These are phyloP conservation scores for Ascochyta rabiei DNA, from an alignment of 2,329 filamentous ascomycete species.

Conservation along the genomic window DNA sequence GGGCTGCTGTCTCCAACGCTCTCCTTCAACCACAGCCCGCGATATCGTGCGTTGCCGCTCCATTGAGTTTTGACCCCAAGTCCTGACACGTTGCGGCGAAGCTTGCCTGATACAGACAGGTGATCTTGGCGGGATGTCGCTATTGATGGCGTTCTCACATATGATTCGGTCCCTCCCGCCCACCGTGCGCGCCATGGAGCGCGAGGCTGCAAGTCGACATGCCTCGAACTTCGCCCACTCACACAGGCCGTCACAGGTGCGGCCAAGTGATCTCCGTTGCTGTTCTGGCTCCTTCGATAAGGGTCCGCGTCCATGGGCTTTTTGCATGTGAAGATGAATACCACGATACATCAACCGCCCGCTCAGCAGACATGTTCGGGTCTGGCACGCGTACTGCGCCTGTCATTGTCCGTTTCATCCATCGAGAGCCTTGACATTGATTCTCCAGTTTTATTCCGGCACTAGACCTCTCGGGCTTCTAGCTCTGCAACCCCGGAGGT, in stretches of 20 bases:
- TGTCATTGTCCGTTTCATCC: slow-evolving; percentile 25
- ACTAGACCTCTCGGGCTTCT: slow-evolving; percentile 25
- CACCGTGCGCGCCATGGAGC: slow-evolving; percentile 32
- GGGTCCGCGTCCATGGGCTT: background rate
- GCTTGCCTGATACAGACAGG: slow-evolving; percentile 26
- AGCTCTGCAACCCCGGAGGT: slow-evolving; percentile 25
- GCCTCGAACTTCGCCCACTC: slow-evolving; percentile 23
- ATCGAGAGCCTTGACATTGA: slow-evolving; percentile 11
- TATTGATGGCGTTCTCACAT: slow-evolving; percentile 25
- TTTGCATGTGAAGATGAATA: slow-evolving; percentile 37
- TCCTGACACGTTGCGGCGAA: slow-evolving; percentile 23
- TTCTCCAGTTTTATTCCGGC: slow-evolving; percentile 34
- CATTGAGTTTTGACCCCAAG: slow-evolving; percentile 19
- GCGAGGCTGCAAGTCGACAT: slow-evolving; percentile 41
- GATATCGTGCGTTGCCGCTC: slow-evolving; percentile 28
- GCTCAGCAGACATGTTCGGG: slow-evolving; percentile 15
- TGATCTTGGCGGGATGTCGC: slow-evolving; percentile 38
- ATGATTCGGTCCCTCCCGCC: slow-evolving; percentile 42
- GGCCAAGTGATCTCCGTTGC: slow-evolving; percentile 29
- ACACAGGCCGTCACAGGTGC: slow-evolving; percentile 31
- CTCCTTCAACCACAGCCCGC: slow-evolving; percentile 17
- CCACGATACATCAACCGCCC: slow-evolving; percentile 28
- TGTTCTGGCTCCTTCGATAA: slow-evolving; percentile 13
- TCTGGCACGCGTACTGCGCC: slow-evolving; percentile 30
- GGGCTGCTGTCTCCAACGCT: slow-evolving; percentile 1